Evolutionary conservation across 2,329 filamentous ascomycete species (phyloP).

Genomic region (Colletotrichum noveboracense): DNA sequence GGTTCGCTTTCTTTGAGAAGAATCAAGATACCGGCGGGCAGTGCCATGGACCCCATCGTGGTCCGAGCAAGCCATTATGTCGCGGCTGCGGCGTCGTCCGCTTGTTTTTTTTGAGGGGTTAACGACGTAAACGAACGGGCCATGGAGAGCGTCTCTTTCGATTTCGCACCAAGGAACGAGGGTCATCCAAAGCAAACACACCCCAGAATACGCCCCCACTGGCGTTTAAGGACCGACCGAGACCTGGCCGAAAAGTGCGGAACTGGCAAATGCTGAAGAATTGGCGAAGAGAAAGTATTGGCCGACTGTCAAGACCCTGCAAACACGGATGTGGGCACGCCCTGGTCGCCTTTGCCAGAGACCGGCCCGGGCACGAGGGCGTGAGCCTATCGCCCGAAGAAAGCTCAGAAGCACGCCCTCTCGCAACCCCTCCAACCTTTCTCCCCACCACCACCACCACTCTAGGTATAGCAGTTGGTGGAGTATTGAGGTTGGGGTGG

Average conservation of each 20-base stretch:
- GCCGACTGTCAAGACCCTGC: conserved; percentile 7
- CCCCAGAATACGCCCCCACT: conserved; percentile 1
- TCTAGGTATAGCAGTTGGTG: neutral
- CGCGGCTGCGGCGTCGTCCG: conserved; percentile 18
- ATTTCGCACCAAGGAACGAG: conserved; percentile 4
- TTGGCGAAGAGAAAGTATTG: neutral
- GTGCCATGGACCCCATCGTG: neutral
- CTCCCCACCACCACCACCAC: neutral
- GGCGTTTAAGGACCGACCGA: conserved; percentile 10
- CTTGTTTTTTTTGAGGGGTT: conserved; percentile 11
- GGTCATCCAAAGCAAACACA: conserved; percentile 4
- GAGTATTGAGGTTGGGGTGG: neutral
- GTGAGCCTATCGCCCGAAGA: conserved; percentile 1
- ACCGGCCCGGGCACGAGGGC: neutral
- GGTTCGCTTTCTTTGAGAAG: neutral
- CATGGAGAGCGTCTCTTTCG: neutral
- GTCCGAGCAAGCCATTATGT: conserved; percentile 14
- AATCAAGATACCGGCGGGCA: neutral
- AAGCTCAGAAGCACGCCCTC: neutral
- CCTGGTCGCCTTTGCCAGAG: neutral
- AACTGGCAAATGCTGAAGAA: conserved; percentile 16
- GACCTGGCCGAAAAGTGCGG: conserved; percentile 14
- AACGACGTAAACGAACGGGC: conserved; percentile 7
- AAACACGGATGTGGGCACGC: conserved; percentile 14
- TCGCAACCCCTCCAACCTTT: neutral